Evolutionary conservation across 192 early-diverging fungal genomes (phyloP), one percentile per base, ranked within the genome.

Genomic region (Entophlyctis luteolus): DNA sequence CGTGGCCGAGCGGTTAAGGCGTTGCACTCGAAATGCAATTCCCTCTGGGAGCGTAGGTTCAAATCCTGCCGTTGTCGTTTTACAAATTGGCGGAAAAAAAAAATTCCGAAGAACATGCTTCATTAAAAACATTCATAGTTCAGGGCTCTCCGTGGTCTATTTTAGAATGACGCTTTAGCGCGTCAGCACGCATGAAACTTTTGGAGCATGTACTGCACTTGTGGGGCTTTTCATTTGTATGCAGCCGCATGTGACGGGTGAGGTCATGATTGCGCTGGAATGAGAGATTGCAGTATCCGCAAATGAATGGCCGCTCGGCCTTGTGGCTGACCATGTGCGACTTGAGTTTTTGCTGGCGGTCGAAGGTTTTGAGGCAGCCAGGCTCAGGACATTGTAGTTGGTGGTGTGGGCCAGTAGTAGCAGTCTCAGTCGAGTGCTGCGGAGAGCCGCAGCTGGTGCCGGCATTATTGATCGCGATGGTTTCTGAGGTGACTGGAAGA

Each of bases 181-280:
- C 63, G 42, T 66, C 63, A 16, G 63, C 63, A 6, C 63, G 48
- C 63, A 66, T 66, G 36, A 66, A 66, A 23, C 50, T 54, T 52
- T 66, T 66, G 8, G 63, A 5, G 31, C 63, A 66, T n/a, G 27
- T 22, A 48, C 33, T 55, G 45, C 70, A 71, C 33, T 62, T 71
- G 45, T 71, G 70, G 4, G 70, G 70, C 45, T 71, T 71, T 54
- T 71, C 70, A 27, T 71, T 71, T 46, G 70, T 63, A 34, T 71
- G 70, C 50, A 53, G 23, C 22, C 60, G 47, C 60, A 71, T 65
- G 48, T 72, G 71, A 16, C 71, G 35, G 22, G 63, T 66, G 54
- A 72, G 49, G 59, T 72, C 71, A 50, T 72, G 71, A 33, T 72
- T 72, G 29, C 71, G 22, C 28, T 54, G 48, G 31, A 65, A 71